Conservation (phyloP, 805 yeast genomes). For the Yamadazyma philogaea region DNA sequence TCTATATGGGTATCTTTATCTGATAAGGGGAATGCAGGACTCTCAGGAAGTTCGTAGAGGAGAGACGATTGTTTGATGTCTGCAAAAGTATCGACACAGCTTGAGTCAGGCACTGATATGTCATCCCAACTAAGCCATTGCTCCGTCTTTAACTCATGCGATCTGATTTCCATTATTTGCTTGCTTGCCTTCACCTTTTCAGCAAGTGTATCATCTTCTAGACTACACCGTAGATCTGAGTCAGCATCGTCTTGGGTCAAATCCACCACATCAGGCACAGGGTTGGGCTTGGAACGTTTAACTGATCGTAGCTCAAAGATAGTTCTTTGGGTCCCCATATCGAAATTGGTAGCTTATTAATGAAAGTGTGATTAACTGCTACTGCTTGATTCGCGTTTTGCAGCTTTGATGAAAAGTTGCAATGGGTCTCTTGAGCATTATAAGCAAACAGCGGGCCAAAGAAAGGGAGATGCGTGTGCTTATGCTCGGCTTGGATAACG, state of each 20-base stretch:
- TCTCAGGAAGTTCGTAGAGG: neutral
- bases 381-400: neutral
- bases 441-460: constrained; percentile 77
- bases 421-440: constrained; percentile 82
- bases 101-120: neutral
- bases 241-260: constrained; percentile 9
- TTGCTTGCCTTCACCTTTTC: neutral
- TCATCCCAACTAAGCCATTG: neutral
- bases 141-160: neutral
- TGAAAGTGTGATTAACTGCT: neutral
- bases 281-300: neutral
- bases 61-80: neutral
- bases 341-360: neutral
- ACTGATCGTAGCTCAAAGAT: neutral
- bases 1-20: neutral
- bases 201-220: neutral
- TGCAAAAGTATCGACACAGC: neutral
- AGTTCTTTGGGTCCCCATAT: constrained; percentile 2
- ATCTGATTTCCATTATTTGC: neutral
- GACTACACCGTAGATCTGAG: neutral
- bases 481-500: constrained; percentile 81
- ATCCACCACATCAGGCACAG: constrained; percentile 1
- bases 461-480: constrained; percentile 75
- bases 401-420: neutral
- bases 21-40: neutral